Evolutionary conservation across 345 rosid genomes (phyloP), one percentile per base, ranked within the genome.

Genomic region (Kandelia obovata): DNA sequence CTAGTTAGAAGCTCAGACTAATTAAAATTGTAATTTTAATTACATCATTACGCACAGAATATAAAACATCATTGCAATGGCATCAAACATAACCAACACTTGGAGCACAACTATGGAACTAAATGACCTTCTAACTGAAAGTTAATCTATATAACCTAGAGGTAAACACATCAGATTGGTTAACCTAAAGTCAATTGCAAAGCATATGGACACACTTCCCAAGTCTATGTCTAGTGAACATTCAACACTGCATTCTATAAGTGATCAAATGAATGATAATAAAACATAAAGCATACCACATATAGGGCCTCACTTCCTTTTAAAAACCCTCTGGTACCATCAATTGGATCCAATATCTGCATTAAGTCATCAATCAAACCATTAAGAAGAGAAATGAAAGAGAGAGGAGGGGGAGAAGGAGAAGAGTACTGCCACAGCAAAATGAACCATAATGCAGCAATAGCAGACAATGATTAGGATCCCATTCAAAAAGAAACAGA

Each of bases 321-420:
- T 20, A 91, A 81, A 78, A 93, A 91, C 64, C 97, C 98, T 59
- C 71, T 79, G 59, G 94, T 91, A 63, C 97, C 98, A 81, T 93
- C 98, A 68, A 91, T 86, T 63, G 97, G 97, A 81, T 93, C 94
- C 80, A 93, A 78, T 62, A 91, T 67, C 98, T 93, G 85, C 82
- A 82, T 31, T 68, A 7, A 77, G 64, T 53, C 68, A 61, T 67
- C 7, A 27, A 23, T 32, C 26, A 11, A 71, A 26, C 35, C 51
- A 39, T 67, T 34, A 16, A 68, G 57, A 4, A 31, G 70, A 19
- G 13, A 53, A 53, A 53, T 0, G 3, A 7, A 2, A 11, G n/a
- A 21, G 7, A 23, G 7, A 53, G 21, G 27, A 53, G 58, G 2
- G 26, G n/a, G 17, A 6, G 5, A 5, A 11, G 0, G 46, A 39